A percentile compares a stretch with the other conserved stretches of the same genome.
Evolutionary conservation across 805 yeast genomes (phyloP).

Genomic region (Debaryomyces tyrocola): DNA sequence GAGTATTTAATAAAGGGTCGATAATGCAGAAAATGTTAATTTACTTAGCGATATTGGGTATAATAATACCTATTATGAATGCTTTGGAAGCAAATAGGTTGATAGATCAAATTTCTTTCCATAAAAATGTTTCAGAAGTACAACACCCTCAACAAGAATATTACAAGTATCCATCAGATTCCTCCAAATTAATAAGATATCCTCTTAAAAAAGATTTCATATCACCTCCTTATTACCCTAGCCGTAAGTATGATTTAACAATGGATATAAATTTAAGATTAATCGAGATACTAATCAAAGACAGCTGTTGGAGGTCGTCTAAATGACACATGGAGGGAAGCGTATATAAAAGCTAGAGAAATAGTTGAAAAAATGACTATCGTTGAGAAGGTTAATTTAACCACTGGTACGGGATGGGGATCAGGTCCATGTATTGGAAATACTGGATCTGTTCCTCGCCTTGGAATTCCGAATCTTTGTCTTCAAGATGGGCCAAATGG

Average conservation of each 20-base stretch:
- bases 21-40: neutral
- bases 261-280: neutral
- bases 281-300: slow-evolving; percentile 6
- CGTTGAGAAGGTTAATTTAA: slow-evolving; percentile 59
- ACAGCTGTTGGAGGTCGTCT: slow-evolving; percentile 47
- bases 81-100: slow-evolving; percentile 4
- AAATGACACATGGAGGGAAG: slow-evolving; percentile 55
- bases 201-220: slow-evolving; percentile 13
- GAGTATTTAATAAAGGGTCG: neutral
- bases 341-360: slow-evolving; percentile 55
- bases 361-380: slow-evolving; percentile 57
- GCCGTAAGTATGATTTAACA: slow-evolving; percentile 29
- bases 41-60: neutral
- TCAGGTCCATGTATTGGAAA: slow-evolving; percentile 63
- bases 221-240: slow-evolving; percentile 33
- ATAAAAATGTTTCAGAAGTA: neutral
- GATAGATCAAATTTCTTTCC: slow-evolving; percentile 2
- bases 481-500: slow-evolving; percentile 67
- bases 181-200: too few relatives aligned
- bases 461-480: slow-evolving; percentile 55
- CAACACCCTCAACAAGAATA: too few relatives aligned
- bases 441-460: slow-evolving; percentile 56
- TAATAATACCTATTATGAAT: neutral
- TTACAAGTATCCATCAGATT: too few relatives aligned
- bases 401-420: slow-evolving; percentile 66